Percentiles rank a stretch among this genome's conserved stretches.
phyloP scores from a whole-genome alignment of 2,329 filamentous ascomycete species.

The Thielaviopsis punctulata region DNA sequence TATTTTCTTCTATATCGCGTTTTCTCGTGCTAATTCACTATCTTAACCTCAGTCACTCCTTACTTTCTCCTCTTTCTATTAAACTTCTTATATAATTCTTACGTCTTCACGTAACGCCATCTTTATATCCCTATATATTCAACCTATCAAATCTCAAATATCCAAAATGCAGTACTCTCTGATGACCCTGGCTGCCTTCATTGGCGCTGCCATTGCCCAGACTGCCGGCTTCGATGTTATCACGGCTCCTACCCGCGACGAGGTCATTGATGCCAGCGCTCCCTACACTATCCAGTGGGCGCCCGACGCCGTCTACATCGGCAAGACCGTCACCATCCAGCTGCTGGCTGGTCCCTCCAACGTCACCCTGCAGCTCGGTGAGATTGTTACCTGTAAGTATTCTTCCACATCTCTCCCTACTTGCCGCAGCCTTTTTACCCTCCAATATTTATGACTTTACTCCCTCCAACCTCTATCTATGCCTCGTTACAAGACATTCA shows the following conservation, averaged over 20 bases:
- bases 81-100: neutral
- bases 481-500: neutral
- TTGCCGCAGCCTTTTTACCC: no score
- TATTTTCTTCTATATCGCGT: constrained; percentile 6
- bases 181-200: constrained; percentile 27
- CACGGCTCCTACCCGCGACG: constrained; percentile 26
- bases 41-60: constrained; percentile 9
- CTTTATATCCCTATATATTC: neutral
- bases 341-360: constrained; percentile 35
- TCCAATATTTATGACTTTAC: no score
- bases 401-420: no score
- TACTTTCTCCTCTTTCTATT: neutral
- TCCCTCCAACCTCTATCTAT: no score
- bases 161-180: constrained; percentile 37
- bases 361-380: constrained; percentile 21
- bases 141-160: constrained; percentile 10
- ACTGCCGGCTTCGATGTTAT: constrained; percentile 39
- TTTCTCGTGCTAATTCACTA: constrained; percentile 4
- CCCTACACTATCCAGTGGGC: constrained; percentile 35
- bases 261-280: constrained; percentile 30
- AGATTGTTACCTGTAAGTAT: constrained; percentile 32
- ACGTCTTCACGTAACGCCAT: constrained; percentile 1
- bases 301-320: constrained; percentile 23
- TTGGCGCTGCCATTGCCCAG: constrained; percentile 37
- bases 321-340: constrained; percentile 30